Evolutionary conservation across 1,139 yeast species (phyloP).

Genomic region (Lodderomyces oxycetoniae): DNA sequence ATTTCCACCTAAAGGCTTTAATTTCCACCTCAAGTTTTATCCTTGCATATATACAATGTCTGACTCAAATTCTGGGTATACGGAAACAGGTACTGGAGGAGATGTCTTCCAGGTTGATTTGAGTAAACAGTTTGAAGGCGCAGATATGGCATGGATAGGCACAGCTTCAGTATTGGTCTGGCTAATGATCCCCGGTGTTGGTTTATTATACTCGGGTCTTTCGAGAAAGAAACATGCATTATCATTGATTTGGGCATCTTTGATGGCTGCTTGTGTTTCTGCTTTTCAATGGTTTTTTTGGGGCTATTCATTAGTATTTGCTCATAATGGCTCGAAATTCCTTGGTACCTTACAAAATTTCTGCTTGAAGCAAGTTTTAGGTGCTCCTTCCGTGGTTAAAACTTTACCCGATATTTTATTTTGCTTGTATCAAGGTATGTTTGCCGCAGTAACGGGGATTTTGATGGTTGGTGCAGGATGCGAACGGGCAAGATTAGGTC

Average conservation of each 20-base stretch:
- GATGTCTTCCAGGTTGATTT: conserved; percentile 69
- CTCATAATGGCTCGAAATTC: conserved; percentile 65
- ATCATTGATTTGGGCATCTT: conserved; percentile 87
- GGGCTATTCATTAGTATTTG: conserved; percentile 89
- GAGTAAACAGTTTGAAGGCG: conserved; percentile 66
- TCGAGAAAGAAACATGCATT: conserved; percentile 91
- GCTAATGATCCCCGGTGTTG: conserved; percentile 95
- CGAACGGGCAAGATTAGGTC: conserved; percentile 94
- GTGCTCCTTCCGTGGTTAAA: conserved; percentile 67
- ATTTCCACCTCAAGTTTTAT: no score
- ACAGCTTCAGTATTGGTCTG: conserved; percentile 73
- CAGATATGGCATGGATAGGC: conserved; percentile 88
- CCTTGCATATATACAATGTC: no score
- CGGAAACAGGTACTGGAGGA: conserved; percentile 71
- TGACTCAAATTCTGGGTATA: conserved; percentile 22
- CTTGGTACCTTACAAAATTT: conserved; percentile 79
- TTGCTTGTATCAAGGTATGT: conserved; percentile 93
- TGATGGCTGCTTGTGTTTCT: conserved; percentile 79
- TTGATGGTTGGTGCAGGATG: conserved; percentile 97
- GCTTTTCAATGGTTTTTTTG: conserved; percentile 96
- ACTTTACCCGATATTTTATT: conserved; percentile 81
- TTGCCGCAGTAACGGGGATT: conserved; percentile 86
- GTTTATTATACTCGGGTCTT: conserved; percentile 82
- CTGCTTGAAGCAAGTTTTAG: conserved; percentile 73
- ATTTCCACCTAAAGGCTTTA: no score